Conservation (phyloP, 495 filamentous ascomycete species). For the Neurospora sp. region DNA sequence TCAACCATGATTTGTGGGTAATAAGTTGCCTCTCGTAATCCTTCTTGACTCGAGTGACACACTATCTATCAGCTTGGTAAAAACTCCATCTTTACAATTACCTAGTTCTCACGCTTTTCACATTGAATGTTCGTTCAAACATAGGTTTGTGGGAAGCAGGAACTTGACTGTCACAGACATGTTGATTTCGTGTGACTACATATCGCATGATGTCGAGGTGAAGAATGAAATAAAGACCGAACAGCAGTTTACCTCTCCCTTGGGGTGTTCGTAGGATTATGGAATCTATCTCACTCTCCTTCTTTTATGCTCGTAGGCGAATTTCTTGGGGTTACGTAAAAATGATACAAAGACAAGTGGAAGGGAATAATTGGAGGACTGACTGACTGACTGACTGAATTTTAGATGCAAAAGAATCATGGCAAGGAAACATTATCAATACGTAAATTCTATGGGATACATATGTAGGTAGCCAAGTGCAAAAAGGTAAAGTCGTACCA, state of each 20-base stretch:
- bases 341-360: background rate
- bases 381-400: no score
- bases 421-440: background rate
- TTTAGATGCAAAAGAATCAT: background rate
- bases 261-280: no score
- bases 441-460: background rate
- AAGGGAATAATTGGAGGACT: no score
- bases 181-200: background rate
- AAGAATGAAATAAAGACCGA: background rate
- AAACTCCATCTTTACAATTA: background rate
- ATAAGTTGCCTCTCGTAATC: background rate
- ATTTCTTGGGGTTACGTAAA: no score
- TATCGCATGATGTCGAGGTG: background rate
- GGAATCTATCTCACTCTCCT: no score
- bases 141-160: background rate
- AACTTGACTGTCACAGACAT: background rate
- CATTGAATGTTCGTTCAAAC: background rate
- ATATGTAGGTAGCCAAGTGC: background rate
- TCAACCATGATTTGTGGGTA: background rate
- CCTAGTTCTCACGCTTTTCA: background rate
- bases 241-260: background rate
- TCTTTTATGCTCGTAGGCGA: no score
- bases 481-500: background rate
- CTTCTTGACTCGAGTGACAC: background rate
- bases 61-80: background rate